Percentiles rank a stretch among this genome's conserved stretches.
Evolutionary conservation across 192 early-diverging fungal genomes (phyloP).

Genomic region (Coemansia sp.): DNA sequence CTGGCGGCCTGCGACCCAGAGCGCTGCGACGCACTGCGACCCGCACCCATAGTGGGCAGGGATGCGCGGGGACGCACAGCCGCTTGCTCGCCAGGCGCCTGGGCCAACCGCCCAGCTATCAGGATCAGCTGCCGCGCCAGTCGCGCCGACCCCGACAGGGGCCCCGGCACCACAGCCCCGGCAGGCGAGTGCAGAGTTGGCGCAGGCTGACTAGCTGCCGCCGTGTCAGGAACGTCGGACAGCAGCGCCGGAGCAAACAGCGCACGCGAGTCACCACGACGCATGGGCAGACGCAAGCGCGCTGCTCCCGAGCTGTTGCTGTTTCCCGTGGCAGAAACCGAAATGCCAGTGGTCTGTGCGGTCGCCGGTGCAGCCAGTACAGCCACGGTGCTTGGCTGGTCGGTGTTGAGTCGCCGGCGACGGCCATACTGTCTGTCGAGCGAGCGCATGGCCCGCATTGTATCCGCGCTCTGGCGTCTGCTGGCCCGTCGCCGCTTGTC

Average conservation of each 20-base stretch:
- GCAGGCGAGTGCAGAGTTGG: conserved; percentile 12
- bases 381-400: conserved; percentile 9
- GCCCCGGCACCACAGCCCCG: neutral
- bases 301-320: neutral
- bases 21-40: conserved; percentile 24
- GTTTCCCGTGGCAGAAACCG: neutral
- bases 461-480: conserved; percentile 36
- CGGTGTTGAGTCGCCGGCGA: conserved; percentile 43
- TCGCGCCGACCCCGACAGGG: conserved; percentile 8
- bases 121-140: conserved; percentile 27
- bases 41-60: conserved; percentile 38
- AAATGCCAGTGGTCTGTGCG: neutral
- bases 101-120: conserved; percentile 15
- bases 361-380: too few relatives aligned
- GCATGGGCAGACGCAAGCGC: conserved; percentile 2
- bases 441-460: conserved; percentile 48
- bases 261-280: conserved; percentile 31
- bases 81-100: neutral
- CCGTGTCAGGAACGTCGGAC: neutral
- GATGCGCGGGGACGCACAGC: conserved; percentile 43
- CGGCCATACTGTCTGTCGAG: conserved; percentile 46
- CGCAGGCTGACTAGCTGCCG: conserved; percentile 1
- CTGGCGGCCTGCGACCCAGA: conserved; percentile 30
- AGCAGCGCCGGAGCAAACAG: conserved; percentile 31
- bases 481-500: conserved; percentile 14